Evolutionary conservation across 176 grass and related monocot genomes (phyloP).

Genomic region (Coix lacrymajobi): DNA sequence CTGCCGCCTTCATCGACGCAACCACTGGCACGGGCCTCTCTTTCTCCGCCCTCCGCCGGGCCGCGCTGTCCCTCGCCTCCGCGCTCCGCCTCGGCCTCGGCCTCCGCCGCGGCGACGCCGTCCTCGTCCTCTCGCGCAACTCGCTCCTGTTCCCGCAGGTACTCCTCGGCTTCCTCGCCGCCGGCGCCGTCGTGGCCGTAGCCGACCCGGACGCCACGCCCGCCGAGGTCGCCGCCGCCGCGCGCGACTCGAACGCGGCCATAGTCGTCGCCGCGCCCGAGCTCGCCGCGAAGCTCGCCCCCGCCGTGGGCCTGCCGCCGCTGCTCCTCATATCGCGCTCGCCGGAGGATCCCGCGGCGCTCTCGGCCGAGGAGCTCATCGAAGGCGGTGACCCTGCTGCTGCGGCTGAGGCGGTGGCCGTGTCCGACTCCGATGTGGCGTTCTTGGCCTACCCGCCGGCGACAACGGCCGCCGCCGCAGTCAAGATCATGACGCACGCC

Average conservation of each 20-base stretch:
- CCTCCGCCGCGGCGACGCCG: constrained; percentile 41
- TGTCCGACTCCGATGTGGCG: neutral
- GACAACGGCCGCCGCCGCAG: neutral
- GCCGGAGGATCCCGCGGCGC: neutral
- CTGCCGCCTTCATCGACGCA: constrained; percentile 20
- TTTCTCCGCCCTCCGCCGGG: constrained; percentile 23
- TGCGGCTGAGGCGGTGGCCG: neutral
- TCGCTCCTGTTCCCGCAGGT: constrained; percentile 39
- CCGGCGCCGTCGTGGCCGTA: constrained; percentile 33
- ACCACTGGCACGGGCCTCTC: constrained; percentile 32
- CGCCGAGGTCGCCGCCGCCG: constrained; percentile 26
- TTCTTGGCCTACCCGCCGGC: constrained; percentile 22
- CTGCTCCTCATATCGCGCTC: constrained; percentile 38
- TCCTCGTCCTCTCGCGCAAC: constrained; percentile 39
- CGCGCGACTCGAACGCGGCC: constrained; percentile 7
- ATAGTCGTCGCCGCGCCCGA: constrained; percentile 25
- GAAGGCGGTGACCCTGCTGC: constrained; percentile 28
- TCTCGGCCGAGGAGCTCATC: constrained; percentile 63
- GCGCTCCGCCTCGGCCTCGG: constrained; percentile 43
- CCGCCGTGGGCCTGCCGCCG: constrained; percentile 17
- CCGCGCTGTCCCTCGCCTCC: constrained; percentile 49
- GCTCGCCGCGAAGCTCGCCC: neutral
- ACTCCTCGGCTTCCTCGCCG: constrained; percentile 38
- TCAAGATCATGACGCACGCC: constrained; percentile 26
- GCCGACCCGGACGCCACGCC: constrained; percentile 22